Percentiles rank a stretch among this genome's conserved stretches.
Evolutionary conservation across 2,329 filamentous ascomycete genomes (phyloP).

Genomic region (Byssothecium circinans): DNA sequence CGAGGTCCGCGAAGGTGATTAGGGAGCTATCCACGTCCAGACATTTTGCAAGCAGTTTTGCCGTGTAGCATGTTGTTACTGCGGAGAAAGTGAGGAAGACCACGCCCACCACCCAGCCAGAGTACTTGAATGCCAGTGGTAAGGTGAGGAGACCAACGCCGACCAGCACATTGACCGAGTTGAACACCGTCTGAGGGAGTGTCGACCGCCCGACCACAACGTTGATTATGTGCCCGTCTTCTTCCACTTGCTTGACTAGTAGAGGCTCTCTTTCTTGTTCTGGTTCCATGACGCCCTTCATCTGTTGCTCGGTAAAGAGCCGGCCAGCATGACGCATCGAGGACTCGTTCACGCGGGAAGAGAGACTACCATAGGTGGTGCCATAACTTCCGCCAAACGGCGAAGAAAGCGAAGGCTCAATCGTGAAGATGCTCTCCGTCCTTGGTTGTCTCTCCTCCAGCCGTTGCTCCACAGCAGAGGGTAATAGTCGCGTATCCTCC

Average conservation of each 20-base stretch:
- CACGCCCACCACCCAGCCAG: slow-evolving; percentile 85
- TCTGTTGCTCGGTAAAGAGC: slow-evolving; percentile 52
- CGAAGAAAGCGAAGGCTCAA: slow-evolving; percentile 62
- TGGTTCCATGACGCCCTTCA: slow-evolving; percentile 45
- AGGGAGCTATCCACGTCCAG: slow-evolving; percentile 82
- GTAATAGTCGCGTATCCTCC: slow-evolving; percentile 35
- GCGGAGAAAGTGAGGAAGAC: slow-evolving; percentile 73
- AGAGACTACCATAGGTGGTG: slow-evolving; percentile 62
- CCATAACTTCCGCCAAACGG: slow-evolving; percentile 73
- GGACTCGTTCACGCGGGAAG: slow-evolving; percentile 59
- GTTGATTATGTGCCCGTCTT: slow-evolving; percentile 78
- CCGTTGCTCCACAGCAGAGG: slow-evolving; percentile 29
- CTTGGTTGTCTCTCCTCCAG: slow-evolving; percentile 32
- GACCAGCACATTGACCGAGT: slow-evolving; percentile 91
- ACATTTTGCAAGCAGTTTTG: slow-evolving; percentile 80
- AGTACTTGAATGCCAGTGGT: slow-evolving; percentile 82
- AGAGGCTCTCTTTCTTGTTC: slow-evolving; percentile 66
- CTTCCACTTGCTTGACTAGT: slow-evolving; percentile 85
- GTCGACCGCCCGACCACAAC: slow-evolving; percentile 93
- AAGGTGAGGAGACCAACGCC: slow-evolving; percentile 87
- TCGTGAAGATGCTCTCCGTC: slow-evolving; percentile 50
- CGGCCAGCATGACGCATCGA: slow-evolving; percentile 59
- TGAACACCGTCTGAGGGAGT: slow-evolving; percentile 92
- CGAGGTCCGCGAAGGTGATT: slow-evolving; percentile 92
- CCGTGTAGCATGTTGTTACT: slow-evolving; percentile 79